phyloP scores from a whole-genome alignment of 345 rosid genomes.

The Draba incana region DNA sequence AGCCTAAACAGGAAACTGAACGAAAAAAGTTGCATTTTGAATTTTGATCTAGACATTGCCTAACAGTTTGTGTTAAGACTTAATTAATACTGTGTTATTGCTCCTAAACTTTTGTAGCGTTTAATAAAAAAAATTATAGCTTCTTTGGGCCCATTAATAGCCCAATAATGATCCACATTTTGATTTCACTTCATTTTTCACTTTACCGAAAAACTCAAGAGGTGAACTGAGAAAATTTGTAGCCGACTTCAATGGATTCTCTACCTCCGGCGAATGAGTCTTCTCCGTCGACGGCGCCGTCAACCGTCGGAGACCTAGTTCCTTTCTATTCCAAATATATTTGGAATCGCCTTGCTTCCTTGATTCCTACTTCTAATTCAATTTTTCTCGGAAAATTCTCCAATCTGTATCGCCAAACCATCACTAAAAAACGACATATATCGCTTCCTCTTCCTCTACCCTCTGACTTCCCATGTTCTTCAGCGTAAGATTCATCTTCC shows the following conservation, averaged over 20 bases:
- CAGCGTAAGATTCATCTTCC: conserved; percentile 48
- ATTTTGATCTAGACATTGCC: too few species aligned
- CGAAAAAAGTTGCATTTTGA: too few species aligned
- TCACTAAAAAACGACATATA: conserved; percentile 49
- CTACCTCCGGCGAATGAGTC: conserved; percentile 37
- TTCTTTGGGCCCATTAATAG: background rate
- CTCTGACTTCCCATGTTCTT: conserved; percentile 46
- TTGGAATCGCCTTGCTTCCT: conserved; percentile 54
- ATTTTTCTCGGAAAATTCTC: conserved; percentile 57
- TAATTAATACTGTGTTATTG: too few species aligned
- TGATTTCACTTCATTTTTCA: background rate
- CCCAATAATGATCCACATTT: conserved; percentile 10
- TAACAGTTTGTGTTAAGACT: too few species aligned
- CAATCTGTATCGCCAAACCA: conserved; percentile 50
- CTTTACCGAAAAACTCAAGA: background rate
- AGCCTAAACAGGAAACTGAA: too few species aligned
- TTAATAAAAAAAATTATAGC: too few species aligned
- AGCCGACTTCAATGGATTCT: conserved; percentile 44
- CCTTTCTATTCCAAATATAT: conserved; percentile 58
- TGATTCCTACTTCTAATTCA: conserved; percentile 45
- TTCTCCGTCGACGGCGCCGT: conserved; percentile 30
- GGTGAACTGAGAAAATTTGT: background rate
- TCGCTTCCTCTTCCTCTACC: conserved; percentile 86
- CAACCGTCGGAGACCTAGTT: conserved; percentile 43
- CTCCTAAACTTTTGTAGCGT: too few species aligned